phyloP scores from a whole-genome alignment of 305 asterid species.

The Fraxinus platypoda region DNA sequence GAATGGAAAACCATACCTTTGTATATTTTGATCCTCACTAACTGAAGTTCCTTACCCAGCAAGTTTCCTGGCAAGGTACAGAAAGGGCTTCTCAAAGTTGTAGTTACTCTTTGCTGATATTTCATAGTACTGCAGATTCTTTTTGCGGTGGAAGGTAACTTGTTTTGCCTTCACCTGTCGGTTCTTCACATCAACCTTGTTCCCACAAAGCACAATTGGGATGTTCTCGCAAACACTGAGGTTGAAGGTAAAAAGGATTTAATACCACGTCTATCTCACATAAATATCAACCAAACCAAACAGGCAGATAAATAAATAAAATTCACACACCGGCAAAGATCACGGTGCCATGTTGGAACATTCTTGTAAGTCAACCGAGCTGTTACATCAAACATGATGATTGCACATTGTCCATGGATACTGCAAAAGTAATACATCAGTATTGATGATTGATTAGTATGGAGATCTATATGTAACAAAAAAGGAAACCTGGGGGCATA shows the following conservation, averaged over 20 bases:
- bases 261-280: background rate
- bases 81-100: constrained; percentile 82
- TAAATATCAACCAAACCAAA: background rate
- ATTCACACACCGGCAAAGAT: constrained; percentile 57
- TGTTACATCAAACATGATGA: constrained; percentile 83
- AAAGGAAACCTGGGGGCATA: background rate
- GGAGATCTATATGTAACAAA: background rate
- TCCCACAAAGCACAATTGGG: constrained; percentile 91
- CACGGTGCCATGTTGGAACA: constrained; percentile 85
- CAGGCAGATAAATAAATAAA: background rate
- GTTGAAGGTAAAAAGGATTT: background rate
- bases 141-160: constrained; percentile 91
- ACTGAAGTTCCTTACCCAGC: constrained; percentile 46
- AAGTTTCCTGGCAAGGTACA: constrained; percentile 78
- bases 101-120: constrained; percentile 96
- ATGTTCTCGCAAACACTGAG: constrained; percentile 70
- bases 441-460: background rate
- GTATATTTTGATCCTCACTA: background rate
- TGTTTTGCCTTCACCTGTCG: constrained; percentile 91
- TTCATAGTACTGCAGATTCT: constrained; percentile 83
- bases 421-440: constrained; percentile 36
- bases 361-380: constrained; percentile 80
- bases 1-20: background rate
- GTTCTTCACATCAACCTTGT: constrained; percentile 92
- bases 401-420: constrained; percentile 87